Conservation (phyloP, 2,329 filamentous ascomycete genomes). For the Cordyceps fumosorosea region DNA sequence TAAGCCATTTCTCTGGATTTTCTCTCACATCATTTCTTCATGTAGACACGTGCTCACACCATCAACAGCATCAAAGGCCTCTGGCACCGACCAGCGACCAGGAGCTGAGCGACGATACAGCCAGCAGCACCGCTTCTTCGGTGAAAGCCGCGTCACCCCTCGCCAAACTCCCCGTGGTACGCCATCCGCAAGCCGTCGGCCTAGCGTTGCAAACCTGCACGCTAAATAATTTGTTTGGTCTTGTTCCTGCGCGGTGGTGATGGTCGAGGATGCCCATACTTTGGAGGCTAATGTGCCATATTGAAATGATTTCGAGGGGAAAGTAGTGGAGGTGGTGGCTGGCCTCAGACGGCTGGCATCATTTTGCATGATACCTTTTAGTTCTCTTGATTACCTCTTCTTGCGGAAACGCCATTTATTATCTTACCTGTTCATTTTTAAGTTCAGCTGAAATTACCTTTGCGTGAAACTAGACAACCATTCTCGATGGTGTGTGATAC, state of each 20-base stretch:
- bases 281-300: background rate
- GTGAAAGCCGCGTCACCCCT: slow-evolving; percentile 34
- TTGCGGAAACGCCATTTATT: background rate
- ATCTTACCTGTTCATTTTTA: background rate
- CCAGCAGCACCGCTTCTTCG: slow-evolving; percentile 35
- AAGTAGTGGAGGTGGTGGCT: background rate
- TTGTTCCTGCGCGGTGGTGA: background rate
- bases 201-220: slow-evolving; percentile 18
- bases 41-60: slow-evolving; percentile 13
- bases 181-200: slow-evolving; percentile 29
- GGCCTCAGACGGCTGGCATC: background rate
- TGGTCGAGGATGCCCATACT: too few species aligned
- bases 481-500: background rate
- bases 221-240: background rate
- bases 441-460: background rate
- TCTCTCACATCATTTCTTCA: background rate
- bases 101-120: slow-evolving; percentile 26
- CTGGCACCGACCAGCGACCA: slow-evolving; percentile 16
- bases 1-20: background rate
- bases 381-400: background rate
- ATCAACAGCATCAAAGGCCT: slow-evolving; percentile 19
- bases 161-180: slow-evolving; percentile 31
- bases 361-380: background rate
- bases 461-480: background rate
- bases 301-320: background rate